Evolutionary conservation across 140 eudicot genomes (phyloP).

Genomic region (Senecio squalidus): DNA sequence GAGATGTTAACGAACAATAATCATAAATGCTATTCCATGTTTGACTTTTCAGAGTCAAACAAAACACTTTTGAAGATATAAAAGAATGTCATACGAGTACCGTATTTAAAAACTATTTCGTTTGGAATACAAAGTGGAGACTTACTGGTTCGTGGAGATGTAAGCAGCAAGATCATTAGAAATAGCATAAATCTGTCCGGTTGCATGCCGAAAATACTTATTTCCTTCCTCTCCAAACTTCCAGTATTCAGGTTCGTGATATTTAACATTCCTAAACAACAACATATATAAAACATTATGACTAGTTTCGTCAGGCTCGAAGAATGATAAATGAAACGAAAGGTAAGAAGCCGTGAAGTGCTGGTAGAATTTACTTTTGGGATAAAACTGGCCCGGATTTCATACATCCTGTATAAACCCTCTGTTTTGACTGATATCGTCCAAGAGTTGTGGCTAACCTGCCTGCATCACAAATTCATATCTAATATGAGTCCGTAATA

Average conservation of each 20-base stretch:
- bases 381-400: constrained; percentile 70
- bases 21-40: neutral
- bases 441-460: constrained; percentile 61
- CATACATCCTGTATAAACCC: constrained; percentile 61
- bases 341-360: neutral
- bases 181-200: constrained; percentile 81
- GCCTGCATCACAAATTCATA: constrained; percentile 26
- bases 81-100: neutral
- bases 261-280: constrained; percentile 53
- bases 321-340: neutral
- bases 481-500: neutral
- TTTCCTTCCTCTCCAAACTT: constrained; percentile 84
- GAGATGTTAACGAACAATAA: constrained; percentile 6
- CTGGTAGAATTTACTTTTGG: constrained; percentile 33
- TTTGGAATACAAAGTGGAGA: neutral
- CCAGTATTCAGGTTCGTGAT: constrained; percentile 89
- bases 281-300: neutral
- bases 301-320: neutral
- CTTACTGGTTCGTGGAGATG: constrained; percentile 74
- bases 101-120: neutral
- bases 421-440: constrained; percentile 47
- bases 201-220: constrained; percentile 78
- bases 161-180: constrained; percentile 82
- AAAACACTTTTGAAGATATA: constrained; percentile 1
- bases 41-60: constrained; percentile 16